Evolutionary conservation across 441 rosid species (phyloP).

Genomic region (Breynia disticha): DNA sequence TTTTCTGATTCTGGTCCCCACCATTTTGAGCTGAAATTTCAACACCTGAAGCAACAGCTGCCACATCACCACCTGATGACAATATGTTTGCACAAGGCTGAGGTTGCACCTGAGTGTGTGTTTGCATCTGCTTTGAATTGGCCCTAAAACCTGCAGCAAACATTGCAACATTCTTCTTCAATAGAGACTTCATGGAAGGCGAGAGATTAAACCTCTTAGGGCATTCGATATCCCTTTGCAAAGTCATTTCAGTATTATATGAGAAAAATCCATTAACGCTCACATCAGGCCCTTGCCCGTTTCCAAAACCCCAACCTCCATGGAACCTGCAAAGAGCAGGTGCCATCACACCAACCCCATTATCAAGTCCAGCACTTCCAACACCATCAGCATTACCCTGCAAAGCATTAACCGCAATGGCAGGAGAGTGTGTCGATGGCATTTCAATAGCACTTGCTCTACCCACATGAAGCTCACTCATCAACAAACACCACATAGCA

Average conservation of each 20-base stretch:
- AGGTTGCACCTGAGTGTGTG: constrained; percentile 28
- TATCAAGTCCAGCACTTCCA: constrained; percentile 30
- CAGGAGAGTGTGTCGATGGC: constrained; percentile 29
- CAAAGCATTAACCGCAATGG: constrained; percentile 19
- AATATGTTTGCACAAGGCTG: constrained; percentile 26
- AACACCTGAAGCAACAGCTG: constrained; percentile 21
- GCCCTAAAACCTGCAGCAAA: constrained; percentile 87
- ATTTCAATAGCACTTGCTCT: constrained; percentile 65
- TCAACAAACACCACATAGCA: constrained; percentile 95
- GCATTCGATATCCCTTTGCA: constrained; percentile 68
- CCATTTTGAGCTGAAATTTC: constrained; percentile 28
- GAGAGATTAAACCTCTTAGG: constrained; percentile 84
- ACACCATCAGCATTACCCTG: constrained; percentile 29
- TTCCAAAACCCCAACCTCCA: constrained; percentile 82
- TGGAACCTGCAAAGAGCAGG: constrained; percentile 70
- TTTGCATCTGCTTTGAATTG: constrained; percentile 45
- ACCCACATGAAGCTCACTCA: constrained; percentile 86
- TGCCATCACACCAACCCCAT: constrained; percentile 31
- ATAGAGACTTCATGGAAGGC: constrained; percentile 65
- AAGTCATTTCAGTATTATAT: constrained; percentile 29
- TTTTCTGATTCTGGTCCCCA: constrained; percentile 36
- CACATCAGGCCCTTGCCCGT: constrained; percentile 44
- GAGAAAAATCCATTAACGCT: constrained; percentile 43
- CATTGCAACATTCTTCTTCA: constrained; percentile 78
- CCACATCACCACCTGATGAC: constrained; percentile 27